Percentiles rank a stretch among this genome's conserved stretches.
Evolutionary conservation across 768 basidiomycete species (phyloP).

Genomic region (Suillus subalutaceus): DNA sequence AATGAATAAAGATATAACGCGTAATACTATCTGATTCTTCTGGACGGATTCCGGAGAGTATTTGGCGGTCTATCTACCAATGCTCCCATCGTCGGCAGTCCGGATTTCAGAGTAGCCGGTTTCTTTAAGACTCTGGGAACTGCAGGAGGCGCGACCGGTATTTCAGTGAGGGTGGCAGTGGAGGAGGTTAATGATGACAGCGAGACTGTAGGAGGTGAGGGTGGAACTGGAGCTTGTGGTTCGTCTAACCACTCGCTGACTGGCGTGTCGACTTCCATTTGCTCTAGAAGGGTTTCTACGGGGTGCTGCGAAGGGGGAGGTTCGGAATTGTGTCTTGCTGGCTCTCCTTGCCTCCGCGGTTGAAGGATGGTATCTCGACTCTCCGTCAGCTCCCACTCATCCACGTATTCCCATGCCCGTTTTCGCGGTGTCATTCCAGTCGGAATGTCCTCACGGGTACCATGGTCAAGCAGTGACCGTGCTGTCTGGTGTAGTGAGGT

Average conservation of each 20-base stretch:
- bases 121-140: slow-evolving; percentile 27
- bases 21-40: slow-evolving; percentile 27
- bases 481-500: slow-evolving; percentile 52
- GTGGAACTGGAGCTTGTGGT: slow-evolving; percentile 17
- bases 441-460: slow-evolving; percentile 61
- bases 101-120: slow-evolving; percentile 21
- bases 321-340: slow-evolving; percentile 32
- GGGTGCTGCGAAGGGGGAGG: slow-evolving; percentile 42
- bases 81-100: slow-evolving; percentile 27
- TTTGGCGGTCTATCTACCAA: slow-evolving; percentile 37
- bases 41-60: slow-evolving; percentile 36
- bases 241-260: slow-evolving; percentile 20
- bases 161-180: slow-evolving; percentile 23
- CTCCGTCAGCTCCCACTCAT: slow-evolving; percentile 73
- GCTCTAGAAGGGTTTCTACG: slow-evolving; percentile 28
- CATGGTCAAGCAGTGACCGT: slow-evolving; percentile 55
- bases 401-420: slow-evolving; percentile 68
- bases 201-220: slow-evolving; percentile 32
- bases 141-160: slow-evolving; percentile 19
- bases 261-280: slow-evolving; percentile 17
- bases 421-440: slow-evolving; percentile 81
- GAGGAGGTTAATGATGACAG: slow-evolving; percentile 44
- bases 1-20: slow-evolving; percentile 9
- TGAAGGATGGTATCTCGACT: slow-evolving; percentile 62
- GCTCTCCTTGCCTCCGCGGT: slow-evolving; percentile 45